Conservation (phyloP, 805 yeast genomes). For the Saturnispora quitensis region DNA sequence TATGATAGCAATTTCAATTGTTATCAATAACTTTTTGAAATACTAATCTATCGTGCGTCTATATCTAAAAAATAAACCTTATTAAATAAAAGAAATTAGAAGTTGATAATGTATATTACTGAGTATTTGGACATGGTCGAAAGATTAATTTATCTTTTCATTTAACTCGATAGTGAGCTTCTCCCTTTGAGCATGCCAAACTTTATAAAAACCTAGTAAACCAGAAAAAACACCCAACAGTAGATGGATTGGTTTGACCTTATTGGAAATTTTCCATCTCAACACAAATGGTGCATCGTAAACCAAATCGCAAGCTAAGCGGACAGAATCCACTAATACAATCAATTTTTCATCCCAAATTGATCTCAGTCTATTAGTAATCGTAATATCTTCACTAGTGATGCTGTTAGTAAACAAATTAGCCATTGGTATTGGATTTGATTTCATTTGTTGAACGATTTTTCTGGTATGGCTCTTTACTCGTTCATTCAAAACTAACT, state of each 20-base stretch:
- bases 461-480: conserved; percentile 46
- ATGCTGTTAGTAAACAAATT: neutral
- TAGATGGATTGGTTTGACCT: conserved; percentile 21
- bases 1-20: neutral
- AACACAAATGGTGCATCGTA: conserved; percentile 42
- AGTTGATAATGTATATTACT: neutral
- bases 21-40: neutral
- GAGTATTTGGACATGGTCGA: neutral
- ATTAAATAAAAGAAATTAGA: neutral
- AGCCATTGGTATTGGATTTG: conserved; percentile 12
- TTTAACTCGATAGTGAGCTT: conserved; percentile 13
- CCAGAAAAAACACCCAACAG: conserved; percentile 28
- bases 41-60: neutral
- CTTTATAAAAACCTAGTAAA: conserved; percentile 23
- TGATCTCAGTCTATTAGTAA: conserved; percentile 21
- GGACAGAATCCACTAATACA: conserved; percentile 32
- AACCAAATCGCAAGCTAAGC: conserved; percentile 37
- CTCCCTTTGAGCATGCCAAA: conserved; percentile 22
- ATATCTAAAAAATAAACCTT: too few relatives aligned
- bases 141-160: neutral
- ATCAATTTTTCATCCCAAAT: conserved; percentile 25
- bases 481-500: conserved; percentile 47
- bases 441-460: conserved; percentile 14
- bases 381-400: conserved; percentile 5
- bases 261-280: conserved; percentile 23